phyloP scores from a whole-genome alignment of 176 grass and related monocot genomes.

The Hsuehochloa calcarea region DNA sequence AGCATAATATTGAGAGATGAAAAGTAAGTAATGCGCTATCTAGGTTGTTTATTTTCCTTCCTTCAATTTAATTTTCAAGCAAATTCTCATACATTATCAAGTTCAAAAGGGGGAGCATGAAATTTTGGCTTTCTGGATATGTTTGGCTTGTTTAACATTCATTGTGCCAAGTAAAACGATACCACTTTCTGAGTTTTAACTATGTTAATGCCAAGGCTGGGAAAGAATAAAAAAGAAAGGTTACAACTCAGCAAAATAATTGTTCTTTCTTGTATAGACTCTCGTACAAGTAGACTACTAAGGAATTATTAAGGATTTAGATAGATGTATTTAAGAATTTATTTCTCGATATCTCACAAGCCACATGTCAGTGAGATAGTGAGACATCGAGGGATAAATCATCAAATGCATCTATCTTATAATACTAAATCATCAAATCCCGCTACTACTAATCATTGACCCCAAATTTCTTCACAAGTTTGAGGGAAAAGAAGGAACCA shows the following conservation, averaged over 20 bases:
- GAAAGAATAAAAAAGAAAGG: not conserved
- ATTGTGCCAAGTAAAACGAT: not conserved
- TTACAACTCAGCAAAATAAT: not conserved
- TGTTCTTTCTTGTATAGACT: not conserved
- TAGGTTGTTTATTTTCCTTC: not conserved
- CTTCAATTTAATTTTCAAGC: not conserved
- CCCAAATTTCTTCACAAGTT: not conserved
- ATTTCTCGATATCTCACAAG: no score
- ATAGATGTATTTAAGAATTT: no score
- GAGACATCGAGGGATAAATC: no score
- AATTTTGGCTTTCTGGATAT: not conserved
- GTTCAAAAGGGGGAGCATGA: not conserved
- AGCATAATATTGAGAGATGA: not conserved
- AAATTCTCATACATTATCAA: not conserved
- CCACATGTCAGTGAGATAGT: no score
- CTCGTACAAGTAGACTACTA: not conserved
- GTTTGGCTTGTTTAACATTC: not conserved
- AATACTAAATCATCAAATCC: no score
- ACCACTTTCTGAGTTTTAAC: not conserved
- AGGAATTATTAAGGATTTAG: no score
- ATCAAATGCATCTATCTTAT: no score
- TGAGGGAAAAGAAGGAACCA: not conserved
- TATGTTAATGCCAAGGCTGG: not conserved
- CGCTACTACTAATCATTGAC: not conserved
- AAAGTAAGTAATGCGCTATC: not conserved